These are phyloP conservation scores for Salix caprea DNA, from an alignment of 345 rosid genomes.

Conservation along the genomic window DNA sequence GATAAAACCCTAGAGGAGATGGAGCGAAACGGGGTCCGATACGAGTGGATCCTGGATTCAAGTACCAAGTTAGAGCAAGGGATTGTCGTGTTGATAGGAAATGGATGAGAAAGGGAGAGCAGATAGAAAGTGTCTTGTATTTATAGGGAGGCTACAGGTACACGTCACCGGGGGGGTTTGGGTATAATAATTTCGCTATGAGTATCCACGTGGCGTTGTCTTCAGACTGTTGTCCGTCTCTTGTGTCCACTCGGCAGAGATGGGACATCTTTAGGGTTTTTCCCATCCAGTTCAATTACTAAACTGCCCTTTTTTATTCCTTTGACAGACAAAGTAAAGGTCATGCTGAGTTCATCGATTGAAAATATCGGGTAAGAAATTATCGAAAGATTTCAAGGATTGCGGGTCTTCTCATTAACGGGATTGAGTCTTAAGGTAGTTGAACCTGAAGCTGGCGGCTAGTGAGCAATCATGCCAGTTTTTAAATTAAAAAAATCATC, in stretches of 20 bases:
- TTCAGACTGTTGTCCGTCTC: constrained; percentile 14
- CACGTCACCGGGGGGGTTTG: constrained; percentile 40
- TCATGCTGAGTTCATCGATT: too few species aligned
- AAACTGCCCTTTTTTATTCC: not conserved
- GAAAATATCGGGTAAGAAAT: too few species aligned
- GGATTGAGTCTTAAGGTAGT: too few species aligned
- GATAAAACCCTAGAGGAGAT: constrained; percentile 30
- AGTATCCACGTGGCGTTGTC: constrained; percentile 36
- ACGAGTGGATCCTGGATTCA: constrained; percentile 13
- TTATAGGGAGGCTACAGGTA: constrained; percentile 48
- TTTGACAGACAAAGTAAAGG: too few species aligned
- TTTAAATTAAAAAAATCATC: too few species aligned
- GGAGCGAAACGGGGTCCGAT: not conserved
- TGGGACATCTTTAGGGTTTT: constrained; percentile 12
- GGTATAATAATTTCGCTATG: constrained; percentile 12
- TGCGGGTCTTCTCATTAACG: too few species aligned
- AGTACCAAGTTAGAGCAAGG: not conserved
- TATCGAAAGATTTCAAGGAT: too few species aligned
- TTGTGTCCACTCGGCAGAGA: constrained; percentile 14
- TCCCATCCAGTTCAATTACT: not conserved
- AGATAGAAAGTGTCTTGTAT: not conserved
- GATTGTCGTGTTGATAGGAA: too few species aligned
- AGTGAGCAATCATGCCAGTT: too few species aligned
- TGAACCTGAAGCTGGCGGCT: too few species aligned
- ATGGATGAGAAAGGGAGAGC: too few species aligned